phyloP scores from a whole-genome alignment of 129 eudicot species.

The Arctium minus region DNA sequence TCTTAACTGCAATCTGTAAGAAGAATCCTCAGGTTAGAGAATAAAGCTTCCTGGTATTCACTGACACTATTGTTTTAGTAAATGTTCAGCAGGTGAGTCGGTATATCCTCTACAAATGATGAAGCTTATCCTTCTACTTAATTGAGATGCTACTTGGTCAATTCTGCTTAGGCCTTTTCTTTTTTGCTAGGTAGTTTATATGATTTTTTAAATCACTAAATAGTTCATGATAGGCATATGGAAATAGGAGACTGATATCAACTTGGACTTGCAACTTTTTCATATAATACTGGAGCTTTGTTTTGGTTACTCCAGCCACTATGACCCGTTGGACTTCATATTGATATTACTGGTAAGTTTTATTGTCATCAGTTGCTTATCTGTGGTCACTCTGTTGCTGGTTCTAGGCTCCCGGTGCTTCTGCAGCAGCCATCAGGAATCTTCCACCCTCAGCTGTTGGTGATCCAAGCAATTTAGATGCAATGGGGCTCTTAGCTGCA shows the following conservation, averaged over 20 bases:
- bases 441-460: conserved; percentile 96
- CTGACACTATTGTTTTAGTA: not conserved
- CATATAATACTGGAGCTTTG: not conserved
- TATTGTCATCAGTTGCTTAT: not conserved
- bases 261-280: not conserved
- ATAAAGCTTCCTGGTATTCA: not conserved
- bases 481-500: conserved; percentile 57
- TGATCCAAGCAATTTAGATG: conserved; percentile 71
- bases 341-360: not conserved
- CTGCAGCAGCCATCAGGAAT: conserved; percentile 66
- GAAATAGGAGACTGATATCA: not conserved
- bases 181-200: not conserved
- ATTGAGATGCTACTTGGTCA: not conserved
- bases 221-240: not conserved
- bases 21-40: too few species aligned
- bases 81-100: not conserved
- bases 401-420: conserved; percentile 58
- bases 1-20: not conserved
- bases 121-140: not conserved
- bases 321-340: too few species aligned
- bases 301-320: too few species aligned
- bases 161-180: not conserved
- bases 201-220: not conserved
- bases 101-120: not conserved
- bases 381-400: conserved; percentile 2